Evolutionary conservation across 495 filamentous ascomycete species (phyloP).

Genomic region (Annulohypoxylon stygium): DNA sequence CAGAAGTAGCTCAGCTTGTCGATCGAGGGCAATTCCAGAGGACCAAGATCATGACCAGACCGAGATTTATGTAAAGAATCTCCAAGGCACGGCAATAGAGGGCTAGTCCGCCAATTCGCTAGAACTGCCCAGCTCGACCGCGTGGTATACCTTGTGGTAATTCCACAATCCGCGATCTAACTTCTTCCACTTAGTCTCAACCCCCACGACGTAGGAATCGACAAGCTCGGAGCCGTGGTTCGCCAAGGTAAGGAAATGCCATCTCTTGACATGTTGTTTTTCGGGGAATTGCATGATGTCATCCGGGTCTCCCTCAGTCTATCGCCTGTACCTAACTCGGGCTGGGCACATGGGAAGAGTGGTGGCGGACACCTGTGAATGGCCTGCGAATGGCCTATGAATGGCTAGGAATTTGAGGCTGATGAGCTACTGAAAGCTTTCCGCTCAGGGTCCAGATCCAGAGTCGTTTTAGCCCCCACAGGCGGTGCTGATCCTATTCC

Average conservation of each 20-base stretch:
- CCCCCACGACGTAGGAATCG: constrained; percentile 26
- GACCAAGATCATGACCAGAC: constrained; percentile 17
- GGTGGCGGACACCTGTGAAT: constrained; percentile 3
- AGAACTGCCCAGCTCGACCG: constrained; percentile 10
- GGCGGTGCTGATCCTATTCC: constrained; percentile 38
- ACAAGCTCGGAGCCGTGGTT: constrained; percentile 1
- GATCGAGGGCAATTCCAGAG: constrained; percentile 29
- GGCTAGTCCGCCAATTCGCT: background rate
- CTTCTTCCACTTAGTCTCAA: constrained; percentile 2
- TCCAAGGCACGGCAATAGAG: constrained; percentile 15
- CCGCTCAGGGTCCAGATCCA: constrained; percentile 33
- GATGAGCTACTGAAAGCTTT: constrained; percentile 24
- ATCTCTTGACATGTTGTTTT: constrained; percentile 20
- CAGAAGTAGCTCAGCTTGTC: constrained; percentile 15
- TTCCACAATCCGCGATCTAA: constrained; percentile 6
- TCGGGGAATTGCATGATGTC: constrained; percentile 45
- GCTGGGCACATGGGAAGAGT: background rate
- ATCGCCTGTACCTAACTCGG: constrained; percentile 9
- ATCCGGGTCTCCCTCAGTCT: constrained; percentile 16
- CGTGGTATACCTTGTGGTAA: constrained; percentile 11
- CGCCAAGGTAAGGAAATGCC: constrained; percentile 8
- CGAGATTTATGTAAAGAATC: constrained; percentile 40
- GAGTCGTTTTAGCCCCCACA: constrained; percentile 32
- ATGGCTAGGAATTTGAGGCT: constrained; percentile 37
- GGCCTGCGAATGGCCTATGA: constrained; percentile 13